These are phyloP conservation scores for Myxozyma melibiosi DNA, from an alignment of 805 yeast species.

Conservation along the genomic window DNA sequence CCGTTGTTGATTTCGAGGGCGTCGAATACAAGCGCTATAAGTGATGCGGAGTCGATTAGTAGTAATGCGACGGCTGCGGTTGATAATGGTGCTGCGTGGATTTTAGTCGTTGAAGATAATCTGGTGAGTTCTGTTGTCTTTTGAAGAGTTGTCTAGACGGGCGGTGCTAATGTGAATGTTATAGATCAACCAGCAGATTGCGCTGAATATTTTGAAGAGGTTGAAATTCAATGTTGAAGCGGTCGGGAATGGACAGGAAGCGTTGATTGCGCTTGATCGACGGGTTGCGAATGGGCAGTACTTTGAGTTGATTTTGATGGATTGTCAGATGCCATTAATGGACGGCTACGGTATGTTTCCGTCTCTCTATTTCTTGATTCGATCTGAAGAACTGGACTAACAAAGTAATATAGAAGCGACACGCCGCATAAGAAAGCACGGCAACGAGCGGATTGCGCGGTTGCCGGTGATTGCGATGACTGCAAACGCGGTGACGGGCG, in stretches of 20 bases:
- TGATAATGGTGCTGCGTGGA: conserved; percentile 10
- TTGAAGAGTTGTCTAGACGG: neutral
- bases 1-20: neutral
- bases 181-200: conserved; percentile 33
- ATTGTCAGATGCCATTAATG: conserved; percentile 35
- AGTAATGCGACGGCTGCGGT: neutral
- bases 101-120: conserved; percentile 33
- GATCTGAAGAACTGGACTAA: neutral
- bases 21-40: neutral
- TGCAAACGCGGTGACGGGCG: conserved; percentile 81
- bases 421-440: conserved; percentile 19
- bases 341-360: conserved; percentile 33
- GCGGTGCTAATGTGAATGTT: neutral
- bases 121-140: conserved; percentile 13
- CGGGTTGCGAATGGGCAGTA: conserved; percentile 11
- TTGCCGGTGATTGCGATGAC: conserved; percentile 63
- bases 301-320: conserved; percentile 32
- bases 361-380: neutral
- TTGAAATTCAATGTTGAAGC: conserved; percentile 29
- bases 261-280: conserved; percentile 23
- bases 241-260: conserved; percentile 33
- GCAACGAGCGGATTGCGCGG: conserved; percentile 6
- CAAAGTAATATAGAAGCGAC: conserved; percentile 23
- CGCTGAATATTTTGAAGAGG: conserved; percentile 25
- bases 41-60: neutral